Evolutionary conservation across 1,139 yeast genomes (phyloP), one percentile per base, ranked within the genome.

Genomic region (Meyerozyma carpophila): DNA sequence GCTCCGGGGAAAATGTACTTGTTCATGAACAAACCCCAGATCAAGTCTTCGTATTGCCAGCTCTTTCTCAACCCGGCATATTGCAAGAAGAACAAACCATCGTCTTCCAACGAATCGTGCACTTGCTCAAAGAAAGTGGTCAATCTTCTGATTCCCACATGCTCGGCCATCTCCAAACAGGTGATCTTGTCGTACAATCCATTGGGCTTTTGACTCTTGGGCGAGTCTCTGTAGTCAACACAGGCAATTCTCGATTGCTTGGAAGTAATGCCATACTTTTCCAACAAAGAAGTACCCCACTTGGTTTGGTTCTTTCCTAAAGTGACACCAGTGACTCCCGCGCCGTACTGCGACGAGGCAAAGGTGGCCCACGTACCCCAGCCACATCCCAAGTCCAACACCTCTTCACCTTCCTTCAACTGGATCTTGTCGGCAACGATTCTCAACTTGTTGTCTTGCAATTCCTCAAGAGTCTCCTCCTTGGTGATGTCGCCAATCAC

Each of bases 1-100:
- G 96, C 96, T 69, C 96, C 97, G 40, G 97, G 96, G 89, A 89
- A 89, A 62, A 89, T 83, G 70, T 88, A 89, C 75, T 88, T 89
- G 80, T 90, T 89, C 96, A 89, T 90, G 67, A 89, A 90, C 63
- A 90, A 74, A 54, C 97, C 96, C 97, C 96, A 89, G 66, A 81
- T 75, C 59, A 89, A 77, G 65, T 89, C 97, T 72, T 89, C 96
- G 65, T 87, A 89, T 72, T 89, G 96, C 97, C 96, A 89, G 50
- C 79, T 74, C 73, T 89, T 90, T 73, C 96, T 82, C 57, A 89
- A 73, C 45, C 97, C 96, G 44, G 96, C 93, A 60, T 85, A 85
- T 71, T 89, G 97, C 65, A 89, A 75, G 63, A 77, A 85, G 73
- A 89, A 88, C 44, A 85, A 65, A 51, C 96, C 97, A 61, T 89